phyloP scores from a whole-genome alignment of 345 rosid genomes.

The Citrus glauca region DNA sequence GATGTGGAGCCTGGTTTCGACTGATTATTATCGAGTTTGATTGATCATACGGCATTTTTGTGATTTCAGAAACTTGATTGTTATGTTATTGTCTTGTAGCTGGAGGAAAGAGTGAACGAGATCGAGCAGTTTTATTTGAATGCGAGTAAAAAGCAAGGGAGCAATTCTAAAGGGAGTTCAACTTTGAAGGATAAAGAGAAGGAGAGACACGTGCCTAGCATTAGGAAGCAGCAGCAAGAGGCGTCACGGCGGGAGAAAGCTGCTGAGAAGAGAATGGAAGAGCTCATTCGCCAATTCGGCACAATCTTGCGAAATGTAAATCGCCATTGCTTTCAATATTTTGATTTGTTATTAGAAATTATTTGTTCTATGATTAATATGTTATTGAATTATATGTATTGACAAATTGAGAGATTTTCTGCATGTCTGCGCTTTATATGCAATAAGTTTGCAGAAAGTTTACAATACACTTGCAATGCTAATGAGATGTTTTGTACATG shows the following conservation, averaged over 20 bases:
- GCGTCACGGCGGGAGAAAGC: conserved; percentile 69
- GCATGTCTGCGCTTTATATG: neutral
- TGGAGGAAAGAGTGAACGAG: conserved; percentile 63
- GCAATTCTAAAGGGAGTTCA: conserved; percentile 44
- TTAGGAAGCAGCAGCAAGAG: conserved; percentile 70
- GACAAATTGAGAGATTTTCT: neutral
- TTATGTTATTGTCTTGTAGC: conserved; percentile 30
- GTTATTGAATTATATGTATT: neutral
- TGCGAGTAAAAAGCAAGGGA: conserved; percentile 31
- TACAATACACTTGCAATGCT: neutral
- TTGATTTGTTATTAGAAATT: neutral
- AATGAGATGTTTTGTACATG: neutral
- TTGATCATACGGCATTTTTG: neutral
- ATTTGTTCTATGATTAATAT: neutral
- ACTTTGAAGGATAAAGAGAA: conserved; percentile 46
- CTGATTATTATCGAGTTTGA: neutral
- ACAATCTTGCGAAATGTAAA: conserved; percentile 58
- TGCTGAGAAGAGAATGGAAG: conserved; percentile 90
- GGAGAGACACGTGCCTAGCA: conserved; percentile 49
- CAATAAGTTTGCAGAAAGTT: neutral
- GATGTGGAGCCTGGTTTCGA: neutral
- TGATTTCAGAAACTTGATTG: neutral
- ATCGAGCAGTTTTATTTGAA: conserved; percentile 61
- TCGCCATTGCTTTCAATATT: neutral
- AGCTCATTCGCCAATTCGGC: conserved; percentile 81